Evolutionary conservation across 2,329 filamentous ascomycete species (phyloP), one percentile per base, ranked within the genome.

Genomic region (Cladosporium sp.): DNA sequence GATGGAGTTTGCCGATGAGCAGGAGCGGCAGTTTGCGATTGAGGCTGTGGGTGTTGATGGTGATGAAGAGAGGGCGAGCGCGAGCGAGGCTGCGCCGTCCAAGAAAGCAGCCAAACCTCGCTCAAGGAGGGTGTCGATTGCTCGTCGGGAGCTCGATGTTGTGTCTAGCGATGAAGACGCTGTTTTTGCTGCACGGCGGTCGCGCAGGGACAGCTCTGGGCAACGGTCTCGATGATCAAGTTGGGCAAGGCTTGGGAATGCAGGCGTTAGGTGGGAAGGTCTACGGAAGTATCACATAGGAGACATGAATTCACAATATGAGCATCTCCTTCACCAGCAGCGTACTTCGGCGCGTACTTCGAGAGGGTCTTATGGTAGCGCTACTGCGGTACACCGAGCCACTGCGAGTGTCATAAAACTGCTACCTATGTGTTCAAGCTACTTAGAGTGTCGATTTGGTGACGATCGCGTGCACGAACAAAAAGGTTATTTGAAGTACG

Each of bases 1-100:
- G 52, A 85, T 90, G 66, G 82, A 80, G 44, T 54, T 75, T 62
- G 65, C 65, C n/a, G 75, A 76, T 66, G 65, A 64, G 32, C 36
- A 66, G 34, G 75, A 75, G 65, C 55, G 38, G 60, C 72, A 71
- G 60, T 75, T 76, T 59, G 72, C 73, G 3, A 60, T 10, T 15
- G 55, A 51, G 7, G 63, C 63, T 51, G 62, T 52, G 11, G 36
- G 14, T 28, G 63, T 47, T 59, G 44, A 14, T 32, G 47, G 12
- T 10, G 47, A 52, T 36, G 15, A n/a, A 14, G 11, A 21, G 51
- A 32, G 52, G n/a, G 15, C 54, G 11, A 30, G 21, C 12, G 26
- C n/a, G 8, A 10, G 28, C 41, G 10, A 49, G 10, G 41, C 41
- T 18, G 34, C 36, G n/a, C 11, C 61, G 3, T n/a, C 34, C 2